Evolutionary conservation across 176 grass and related monocot species (phyloP), one percentile per base, ranked within the genome.

Genomic region (Oryza longistaminata): DNA sequence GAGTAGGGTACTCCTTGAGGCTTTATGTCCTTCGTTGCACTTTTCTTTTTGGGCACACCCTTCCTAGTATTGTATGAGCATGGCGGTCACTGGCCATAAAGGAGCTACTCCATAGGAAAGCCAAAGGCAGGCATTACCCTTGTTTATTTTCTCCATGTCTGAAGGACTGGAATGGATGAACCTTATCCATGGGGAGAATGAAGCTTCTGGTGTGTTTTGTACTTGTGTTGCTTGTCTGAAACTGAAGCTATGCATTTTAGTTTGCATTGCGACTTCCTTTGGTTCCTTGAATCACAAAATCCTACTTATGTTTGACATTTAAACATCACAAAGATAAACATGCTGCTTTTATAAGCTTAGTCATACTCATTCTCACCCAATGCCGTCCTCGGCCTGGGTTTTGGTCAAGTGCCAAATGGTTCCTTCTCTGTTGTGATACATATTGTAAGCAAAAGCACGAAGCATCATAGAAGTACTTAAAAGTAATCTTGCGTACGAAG

Each of bases 1-100:
- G 90, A 94, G 82, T 94, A 75, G 66, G 79, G 83, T 13, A 60
- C 79, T 83, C 61, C 73, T 84, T 73, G 64, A 83, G 75, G 62
- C 80, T 91, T 92, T 89, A 80, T 86, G 87, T 76, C 81, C 45
- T 81, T 73, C 58, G 26, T 64, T 70, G 29, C 73, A 81, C 67
- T 85, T 82, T 80, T 89, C 29, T 69, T 80, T 87, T 81, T 33
- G 33, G 70, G 89, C 77, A 80, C 77, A 89, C 78, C 88, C 76
- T 85, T 81, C 87, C 37, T 53, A 83, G 77, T 77, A 77, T 46
- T 81, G 55, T 91, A 75, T 79, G 45, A 49, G 80, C 84, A 80
- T 83, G 80, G 70, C 60, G 73, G 68, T 74, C 88, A 86, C 79
- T 83, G 46, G 62, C 60, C 74, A 74, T 62, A 64, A 87, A 86